These are phyloP conservation scores for Myriosclerotinia scirpicola DNA, from an alignment of 2,329 filamentous ascomycete genomes.

Conservation along the genomic window DNA sequence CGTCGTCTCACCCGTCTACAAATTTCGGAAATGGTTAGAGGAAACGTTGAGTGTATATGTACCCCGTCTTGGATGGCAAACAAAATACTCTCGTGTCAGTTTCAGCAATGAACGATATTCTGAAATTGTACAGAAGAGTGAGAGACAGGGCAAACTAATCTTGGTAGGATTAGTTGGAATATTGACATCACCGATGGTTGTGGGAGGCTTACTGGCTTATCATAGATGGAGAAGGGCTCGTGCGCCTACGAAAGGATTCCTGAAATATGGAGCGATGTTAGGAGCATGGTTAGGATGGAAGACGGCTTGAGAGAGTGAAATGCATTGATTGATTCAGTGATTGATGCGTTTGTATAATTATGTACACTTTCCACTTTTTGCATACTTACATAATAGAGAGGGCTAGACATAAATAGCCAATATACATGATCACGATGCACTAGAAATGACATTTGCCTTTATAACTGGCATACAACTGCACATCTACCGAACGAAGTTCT, in stretches of 20 bases:
- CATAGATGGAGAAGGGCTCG: slow-evolving; percentile 27
- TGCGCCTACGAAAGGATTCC: neutral
- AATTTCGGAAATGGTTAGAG: slow-evolving; percentile 80
- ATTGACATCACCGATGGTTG: slow-evolving; percentile 28
- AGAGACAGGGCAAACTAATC: slow-evolving; percentile 57
- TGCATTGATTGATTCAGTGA: neutral
- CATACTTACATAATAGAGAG: neutral
- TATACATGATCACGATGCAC: neutral
- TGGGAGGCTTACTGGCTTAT: slow-evolving; percentile 29
- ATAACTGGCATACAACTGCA: too few relatives aligned
- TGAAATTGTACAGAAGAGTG: slow-evolving; percentile 70
- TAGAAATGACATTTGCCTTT: neutral
- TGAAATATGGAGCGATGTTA: neutral
- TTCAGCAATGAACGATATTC: slow-evolving; percentile 93
- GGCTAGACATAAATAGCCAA: neutral
- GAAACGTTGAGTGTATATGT: slow-evolving; percentile 76
- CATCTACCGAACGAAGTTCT: too few relatives aligned
- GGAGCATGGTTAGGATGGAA: slow-evolving; percentile 12
- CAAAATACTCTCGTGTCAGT: slow-evolving; percentile 87
- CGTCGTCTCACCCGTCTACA: slow-evolving; percentile 75
- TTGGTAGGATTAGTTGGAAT: slow-evolving; percentile 29
- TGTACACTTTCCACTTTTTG: slow-evolving; percentile 10
- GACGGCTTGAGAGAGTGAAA: neutral
- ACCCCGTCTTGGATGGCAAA: slow-evolving; percentile 81
- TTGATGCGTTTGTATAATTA: neutral